Base-by-base conservation (phyloP, 1,284 basidiomycete genomes). In the Xerocomus amazonicus region DNA sequence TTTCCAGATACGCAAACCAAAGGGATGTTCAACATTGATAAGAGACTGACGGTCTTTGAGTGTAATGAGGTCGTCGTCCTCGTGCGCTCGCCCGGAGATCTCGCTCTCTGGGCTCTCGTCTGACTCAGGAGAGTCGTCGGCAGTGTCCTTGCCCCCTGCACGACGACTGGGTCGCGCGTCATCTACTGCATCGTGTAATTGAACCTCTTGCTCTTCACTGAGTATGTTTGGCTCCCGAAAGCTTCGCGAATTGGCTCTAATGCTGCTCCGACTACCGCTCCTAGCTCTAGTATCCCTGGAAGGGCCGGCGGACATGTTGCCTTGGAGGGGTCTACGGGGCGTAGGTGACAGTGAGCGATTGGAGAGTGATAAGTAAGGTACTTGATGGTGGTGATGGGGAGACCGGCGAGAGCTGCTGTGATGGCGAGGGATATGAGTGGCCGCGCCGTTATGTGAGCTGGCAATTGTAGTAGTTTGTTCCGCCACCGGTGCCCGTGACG, bases 1-100 rank as follows among this genome's bases (percentile, higher is more conserved):
- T 71, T 99, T 99, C 97, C 97, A 99, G 66, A 99, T 98, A 40
- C 93, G 97, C 57, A 99, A 79, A 77, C 97, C 97, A 70, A 99
- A 99, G 7, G 97, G 97, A 70, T 99, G 97, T 67, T 97, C 93
- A 66, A 97, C 94, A 72, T 99, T 99, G 70, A 99, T 97, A 59
- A 96, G 88, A 40, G 97, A 97, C 69, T 99, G 97, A 28, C 97
- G 84, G 61, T 98, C 95, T 70, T 90, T 94, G 58, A 99, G 74
- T 0, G 96, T 99, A 60, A 98, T 93, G 34, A 90, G 92, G 59
- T 97, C 93, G 32, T 83, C 84, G n/a, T 84, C 84, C 36, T 74
- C 72, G 28, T 70, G 70, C 4, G 64, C 59, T 16, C 65, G 70
- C 19, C 73, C 72, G 6, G 60, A 67, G 26, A 57, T 69, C 26